Percentiles rank a stretch among this genome's conserved stretches.
These are phyloP conservation scores for Kuraishia cidri DNA, from an alignment of 805 yeast genomes.

Conservation along the genomic window DNA sequence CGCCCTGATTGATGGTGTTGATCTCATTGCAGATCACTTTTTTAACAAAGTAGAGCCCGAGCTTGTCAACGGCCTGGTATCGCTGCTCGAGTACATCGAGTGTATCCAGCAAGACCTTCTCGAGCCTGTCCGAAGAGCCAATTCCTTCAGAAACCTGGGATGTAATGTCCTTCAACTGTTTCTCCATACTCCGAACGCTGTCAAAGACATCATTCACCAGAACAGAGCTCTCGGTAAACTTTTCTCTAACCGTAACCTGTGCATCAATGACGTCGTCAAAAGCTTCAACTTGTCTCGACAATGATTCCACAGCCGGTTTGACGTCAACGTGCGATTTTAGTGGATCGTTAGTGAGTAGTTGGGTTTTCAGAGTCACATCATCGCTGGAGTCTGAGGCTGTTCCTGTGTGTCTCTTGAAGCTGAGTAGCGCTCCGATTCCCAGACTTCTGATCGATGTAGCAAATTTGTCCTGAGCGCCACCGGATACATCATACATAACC, in stretches of 20 bases:
- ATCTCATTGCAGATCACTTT: slow-evolving; percentile 14
- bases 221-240: slow-evolving; percentile 12
- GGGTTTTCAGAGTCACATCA: background rate
- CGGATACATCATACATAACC: too few species aligned
- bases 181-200: slow-evolving; percentile 12
- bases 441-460: background rate
- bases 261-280: slow-evolving; percentile 12
- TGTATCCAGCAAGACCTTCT: slow-evolving; percentile 7
- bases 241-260: slow-evolving; percentile 9
- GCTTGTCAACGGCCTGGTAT: slow-evolving; percentile 4
- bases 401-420: background rate
- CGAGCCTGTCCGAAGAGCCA: slow-evolving; percentile 7
- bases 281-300: slow-evolving; percentile 15
- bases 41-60: slow-evolving; percentile 8
- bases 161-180: slow-evolving; percentile 7
- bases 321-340: slow-evolving; percentile 5
- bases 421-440: background rate
- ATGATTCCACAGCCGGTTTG: slow-evolving; percentile 10
- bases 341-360: background rate
- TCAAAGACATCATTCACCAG: slow-evolving; percentile 17
- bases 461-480: background rate
- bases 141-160: slow-evolving; percentile 8
- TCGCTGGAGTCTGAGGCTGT: background rate
- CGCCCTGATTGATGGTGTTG: slow-evolving; percentile 13
- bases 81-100: slow-evolving; percentile 6